A percentile compares a stretch with the other conserved stretches of the same genome.
Conservation (phyloP, 495 filamentous ascomycete species). For the Podospora didyma region DNA sequence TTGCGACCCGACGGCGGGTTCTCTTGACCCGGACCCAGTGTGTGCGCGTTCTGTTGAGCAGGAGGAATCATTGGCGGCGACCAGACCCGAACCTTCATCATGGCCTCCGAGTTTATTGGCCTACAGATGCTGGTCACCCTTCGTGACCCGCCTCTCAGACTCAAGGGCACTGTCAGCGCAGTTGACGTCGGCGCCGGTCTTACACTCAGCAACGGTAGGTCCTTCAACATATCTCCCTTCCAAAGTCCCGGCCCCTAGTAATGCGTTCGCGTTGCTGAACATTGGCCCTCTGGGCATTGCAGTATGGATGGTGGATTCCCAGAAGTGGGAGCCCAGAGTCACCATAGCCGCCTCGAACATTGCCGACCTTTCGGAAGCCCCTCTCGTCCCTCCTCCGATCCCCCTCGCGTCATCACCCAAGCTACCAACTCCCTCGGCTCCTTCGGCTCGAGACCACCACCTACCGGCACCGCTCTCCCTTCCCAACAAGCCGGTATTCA, state of each 20-base stretch:
- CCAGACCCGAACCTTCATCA: constrained; percentile 4
- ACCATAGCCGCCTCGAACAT: constrained; percentile 37
- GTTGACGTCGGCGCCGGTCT: constrained; percentile 69
- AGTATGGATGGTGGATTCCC: constrained; percentile 26
- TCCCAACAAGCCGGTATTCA: constrained; percentile 30
- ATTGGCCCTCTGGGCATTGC: neutral
- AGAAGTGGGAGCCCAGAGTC: constrained; percentile 31
- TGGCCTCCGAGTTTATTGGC: constrained; percentile 64
- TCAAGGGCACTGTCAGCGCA: constrained; percentile 70
- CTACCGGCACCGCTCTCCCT: constrained; percentile 1
- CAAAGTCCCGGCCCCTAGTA: too few species aligned
- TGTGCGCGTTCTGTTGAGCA: neutral
- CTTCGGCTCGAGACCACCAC: neutral
- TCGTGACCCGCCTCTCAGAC: constrained; percentile 56
- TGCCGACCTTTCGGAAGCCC: constrained; percentile 32
- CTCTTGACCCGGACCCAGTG: too few species aligned
- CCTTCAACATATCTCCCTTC: too few species aligned
- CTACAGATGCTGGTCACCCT: constrained; percentile 75
- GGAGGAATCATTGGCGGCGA: neutral
- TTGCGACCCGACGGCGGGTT: neutral
- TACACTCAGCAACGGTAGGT: constrained; percentile 71
- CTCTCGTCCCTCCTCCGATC: constrained; percentile 3
- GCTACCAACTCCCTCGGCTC: neutral
- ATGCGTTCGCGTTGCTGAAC: too few species aligned
- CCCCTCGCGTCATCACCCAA: neutral